Evolutionary conservation across 306 rosid genomes (phyloP), one percentile per base, ranked within the genome.

Genomic region (Acacia melanoxylon): DNA sequence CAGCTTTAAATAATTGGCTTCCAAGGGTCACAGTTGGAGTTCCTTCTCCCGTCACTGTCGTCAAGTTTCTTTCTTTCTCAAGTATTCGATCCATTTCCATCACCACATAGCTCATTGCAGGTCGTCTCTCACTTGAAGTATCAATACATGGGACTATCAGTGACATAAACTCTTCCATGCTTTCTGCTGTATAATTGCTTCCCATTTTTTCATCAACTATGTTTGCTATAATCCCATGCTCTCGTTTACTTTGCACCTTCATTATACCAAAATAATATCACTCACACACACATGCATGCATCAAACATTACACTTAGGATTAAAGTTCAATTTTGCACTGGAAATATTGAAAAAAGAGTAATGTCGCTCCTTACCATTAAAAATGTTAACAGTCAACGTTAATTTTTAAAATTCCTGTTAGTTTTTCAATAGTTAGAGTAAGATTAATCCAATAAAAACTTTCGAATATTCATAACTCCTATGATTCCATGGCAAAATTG

Each of bases 11-110:
- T 83, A 94, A 84, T 42, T 89, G 88, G 66, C 98, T 94, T 83
- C 97, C 98, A 77, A 88, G 97, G 17, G 79, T 80, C 83, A 94
- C 97, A 10, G 86, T 84, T 41, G 92, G 90, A 31, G 95, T 90
- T 85, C 91, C 95, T 93, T 91, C 97, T 93, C 98, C 98, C 97
- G 86, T 91, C 67, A 92, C 71, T 72, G 97, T 89, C 52, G 98
- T 94, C 86, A 94, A 87, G 84, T 87, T 93, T 86, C 77, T 83
- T 87, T 94, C 98, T 86, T 89, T 93, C 78, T 94, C 97, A 15
- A 77, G 79, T 76, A 94, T 93, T 62, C 97, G 83, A 29, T 89
- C 94, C 46, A 94, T 92, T 85, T 94, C 97, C 90, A 27, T 87
- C 59, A 87, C 90, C 78, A 91, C 98, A 77, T 88, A 70, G 87